Evolutionary conservation across 306 rosid genomes (phyloP), one percentile per base, ranked within the genome.

Genomic region (Gynostemma pentaphyllum): DNA sequence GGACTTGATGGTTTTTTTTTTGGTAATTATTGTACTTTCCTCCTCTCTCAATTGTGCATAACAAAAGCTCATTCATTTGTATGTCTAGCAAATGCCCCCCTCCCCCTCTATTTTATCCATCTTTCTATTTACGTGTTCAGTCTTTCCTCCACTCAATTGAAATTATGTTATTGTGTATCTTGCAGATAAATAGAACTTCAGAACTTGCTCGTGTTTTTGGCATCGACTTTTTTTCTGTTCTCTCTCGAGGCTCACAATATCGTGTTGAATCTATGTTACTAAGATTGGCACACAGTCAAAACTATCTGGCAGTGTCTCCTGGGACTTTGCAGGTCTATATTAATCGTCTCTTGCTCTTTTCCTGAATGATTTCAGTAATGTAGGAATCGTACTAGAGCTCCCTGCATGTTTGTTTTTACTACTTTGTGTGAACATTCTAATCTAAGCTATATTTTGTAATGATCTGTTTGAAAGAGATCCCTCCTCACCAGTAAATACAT

Each of bases 171-270:
- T 37, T 62, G 26, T 78, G 56, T 67, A 49, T 45, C 73, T 73
- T 57, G 83, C 86, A 91, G 96, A 85, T 91, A 62, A 91, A 83
- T 82, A 80, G 98, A 74, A 91, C 96, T 52, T 85, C 96, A 57
- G 95, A 88, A 80, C 96, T 91, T 72, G 98, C 98, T 48, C 98
- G 96, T 72, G 91, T 91, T 18, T 91, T 91, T 75, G 98, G 98
- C 74, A 91, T 91, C 18, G 98, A 91, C 68, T 91, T 91, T 78
- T 91, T 91, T 59, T 85, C 98, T 65, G 96, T 91, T 82, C 92
- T 91, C 13, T 91, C 98, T 68, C 82, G 98, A 57, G 98, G 96
- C 60, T 91, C 98, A 23, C 98, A 91, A 77, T 85, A 85, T 45
- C 98, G 96, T 50, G 96, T 91, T 53, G 98, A 91, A 72, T 91